Conservation (phyloP, 805 yeast genomes). For the Zygotorulaspora danielsina region DNA sequence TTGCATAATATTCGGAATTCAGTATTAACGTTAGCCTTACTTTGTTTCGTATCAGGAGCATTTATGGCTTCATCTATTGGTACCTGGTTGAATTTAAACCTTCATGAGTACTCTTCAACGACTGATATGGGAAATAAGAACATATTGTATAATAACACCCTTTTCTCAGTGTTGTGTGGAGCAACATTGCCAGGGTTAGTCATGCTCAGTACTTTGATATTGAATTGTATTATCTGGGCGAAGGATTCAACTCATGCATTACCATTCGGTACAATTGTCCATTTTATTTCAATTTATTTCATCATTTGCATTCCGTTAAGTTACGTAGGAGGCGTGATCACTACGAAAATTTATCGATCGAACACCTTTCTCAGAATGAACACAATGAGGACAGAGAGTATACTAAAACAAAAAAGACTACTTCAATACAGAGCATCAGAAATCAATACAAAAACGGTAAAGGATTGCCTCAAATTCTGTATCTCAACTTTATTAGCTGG, state of each 20-base stretch:
- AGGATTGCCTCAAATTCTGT: constrained; percentile 2
- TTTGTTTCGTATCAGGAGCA: constrained; percentile 64
- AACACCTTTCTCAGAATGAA: constrained; percentile 3
- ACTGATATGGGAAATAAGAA: constrained; percentile 3
- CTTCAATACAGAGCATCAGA: neutral
- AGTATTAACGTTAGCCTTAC: constrained; percentile 54
- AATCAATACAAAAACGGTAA: neutral
- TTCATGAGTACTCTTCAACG: constrained; percentile 30
- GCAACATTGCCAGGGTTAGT: constrained; percentile 46
- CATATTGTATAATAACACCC: constrained; percentile 9
- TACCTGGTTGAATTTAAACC: constrained; percentile 45
- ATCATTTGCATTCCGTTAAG: constrained; percentile 73
- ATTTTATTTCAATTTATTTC: constrained; percentile 55
- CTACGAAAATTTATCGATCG: constrained; percentile 11
- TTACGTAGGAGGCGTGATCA: constrained; percentile 55
- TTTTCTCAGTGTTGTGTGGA: constrained; percentile 44
- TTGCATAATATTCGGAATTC: constrained; percentile 68
- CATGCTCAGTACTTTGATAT: constrained; percentile 46
- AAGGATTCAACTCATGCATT: constrained; percentile 69
- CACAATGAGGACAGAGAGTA: neutral
- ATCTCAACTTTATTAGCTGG: constrained; percentile 38
- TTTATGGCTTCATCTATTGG: constrained; percentile 71
- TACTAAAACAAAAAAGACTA: neutral
- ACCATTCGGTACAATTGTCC: constrained; percentile 71
- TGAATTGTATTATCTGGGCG: constrained; percentile 72